phyloP scores from a whole-genome alignment of 176 grass and related monocot genomes.

The Alloteropsis semialata region DNA sequence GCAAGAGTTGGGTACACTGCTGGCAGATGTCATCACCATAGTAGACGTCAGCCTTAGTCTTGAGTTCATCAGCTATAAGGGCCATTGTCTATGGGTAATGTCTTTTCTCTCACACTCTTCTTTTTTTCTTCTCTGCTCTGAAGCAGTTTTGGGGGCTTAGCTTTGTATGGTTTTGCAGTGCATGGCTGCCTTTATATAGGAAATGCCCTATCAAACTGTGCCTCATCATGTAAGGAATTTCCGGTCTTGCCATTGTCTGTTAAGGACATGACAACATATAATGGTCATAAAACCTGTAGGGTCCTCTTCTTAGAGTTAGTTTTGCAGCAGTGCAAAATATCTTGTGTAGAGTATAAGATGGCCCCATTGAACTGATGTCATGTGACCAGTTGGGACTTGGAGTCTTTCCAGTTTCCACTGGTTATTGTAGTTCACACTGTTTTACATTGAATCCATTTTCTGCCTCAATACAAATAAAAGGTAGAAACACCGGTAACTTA shows the following conservation, averaged over 20 bases:
- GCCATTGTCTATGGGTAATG: conserved; percentile 40
- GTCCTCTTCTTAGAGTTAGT: conserved; percentile 9
- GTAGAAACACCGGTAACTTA: neutral
- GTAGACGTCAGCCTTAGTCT: conserved; percentile 78
- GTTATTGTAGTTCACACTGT: neutral
- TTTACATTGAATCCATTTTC: conserved; percentile 5
- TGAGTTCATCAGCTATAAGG: conserved; percentile 52
- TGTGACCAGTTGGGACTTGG: neutral
- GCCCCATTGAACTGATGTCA: conserved; percentile 2
- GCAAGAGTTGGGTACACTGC: conserved; percentile 65
- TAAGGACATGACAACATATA: conserved; percentile 24
- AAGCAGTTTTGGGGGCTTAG: conserved; percentile 26
- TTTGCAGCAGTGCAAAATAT: conserved; percentile 27
- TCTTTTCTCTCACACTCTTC: conserved; percentile 6
- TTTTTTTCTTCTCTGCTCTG: conserved; percentile 1
- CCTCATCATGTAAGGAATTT: conserved; percentile 34
- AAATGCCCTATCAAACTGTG: conserved; percentile 25
- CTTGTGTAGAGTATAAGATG: conserved; percentile 22
- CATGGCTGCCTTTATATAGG: conserved; percentile 54
- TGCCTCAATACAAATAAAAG: neutral
- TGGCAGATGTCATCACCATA: conserved; percentile 69
- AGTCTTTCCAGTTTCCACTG: neutral
- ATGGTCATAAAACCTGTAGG: conserved; percentile 40
- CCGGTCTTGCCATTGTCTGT: conserved; percentile 40
- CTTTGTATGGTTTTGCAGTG: conserved; percentile 32